These are phyloP conservation scores for Saposhnikovia divaricata DNA, from an alignment of 129 eudicot species.

Conservation along the genomic window DNA sequence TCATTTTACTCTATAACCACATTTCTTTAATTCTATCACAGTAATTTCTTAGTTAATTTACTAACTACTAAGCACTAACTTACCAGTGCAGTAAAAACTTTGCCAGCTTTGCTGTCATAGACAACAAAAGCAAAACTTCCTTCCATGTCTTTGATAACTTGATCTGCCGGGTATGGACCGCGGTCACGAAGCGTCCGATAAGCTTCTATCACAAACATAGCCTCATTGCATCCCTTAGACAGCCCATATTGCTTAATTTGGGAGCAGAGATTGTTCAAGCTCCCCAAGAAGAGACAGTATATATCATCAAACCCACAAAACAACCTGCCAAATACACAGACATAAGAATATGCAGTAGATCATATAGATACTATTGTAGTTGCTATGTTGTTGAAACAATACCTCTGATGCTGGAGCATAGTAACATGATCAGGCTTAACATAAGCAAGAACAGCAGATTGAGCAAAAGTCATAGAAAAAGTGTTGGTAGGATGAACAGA, in stretches of 20 bases:
- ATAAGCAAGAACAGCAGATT: constrained; percentile 84
- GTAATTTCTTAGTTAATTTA: not conserved
- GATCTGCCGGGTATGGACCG: constrained; percentile 93
- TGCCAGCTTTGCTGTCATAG: constrained; percentile 73
- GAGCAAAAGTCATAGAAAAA: constrained; percentile 50
- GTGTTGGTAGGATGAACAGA: constrained; percentile 49
- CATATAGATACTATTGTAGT: not conserved
- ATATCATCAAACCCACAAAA: constrained; percentile 68
- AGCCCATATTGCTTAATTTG: constrained; percentile 73
- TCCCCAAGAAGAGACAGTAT: constrained; percentile 76
- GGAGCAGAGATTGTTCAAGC: constrained; percentile 64
- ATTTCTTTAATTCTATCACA: not conserved
- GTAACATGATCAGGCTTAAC: constrained; percentile 22
- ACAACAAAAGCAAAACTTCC: constrained; percentile 89
- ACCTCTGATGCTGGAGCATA: constrained; percentile 31
- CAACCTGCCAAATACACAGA: constrained; percentile 27
- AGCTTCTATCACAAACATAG: constrained; percentile 89
- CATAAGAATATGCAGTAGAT: not conserved
- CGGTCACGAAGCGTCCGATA: constrained; percentile 81
- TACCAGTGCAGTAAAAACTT: constrained; percentile 90
- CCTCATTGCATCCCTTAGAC: constrained; percentile 63
- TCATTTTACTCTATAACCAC: not conserved
- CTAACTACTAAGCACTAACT: not conserved
- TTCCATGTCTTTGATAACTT: constrained; percentile 80
- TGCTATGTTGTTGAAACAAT: not conserved